Evolutionary conservation across 2,329 filamentous ascomycete genomes (phyloP), one percentile per base, ranked within the genome.

Genomic region (Arthrobotrys pseudoclavata): DNA sequence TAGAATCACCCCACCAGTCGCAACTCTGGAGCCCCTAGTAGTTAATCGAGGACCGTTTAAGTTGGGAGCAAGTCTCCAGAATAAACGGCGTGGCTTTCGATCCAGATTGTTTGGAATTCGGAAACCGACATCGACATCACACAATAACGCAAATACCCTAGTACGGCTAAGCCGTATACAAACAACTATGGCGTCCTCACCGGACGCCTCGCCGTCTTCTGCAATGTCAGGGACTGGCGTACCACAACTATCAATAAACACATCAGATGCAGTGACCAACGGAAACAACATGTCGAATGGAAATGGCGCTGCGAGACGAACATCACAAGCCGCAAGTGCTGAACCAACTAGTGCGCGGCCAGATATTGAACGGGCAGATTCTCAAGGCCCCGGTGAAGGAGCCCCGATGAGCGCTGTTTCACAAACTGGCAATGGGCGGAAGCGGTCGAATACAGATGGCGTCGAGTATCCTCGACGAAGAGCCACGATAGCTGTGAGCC

Each of bases 381-480:
- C 80, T n/a, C 80, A 81, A 68, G 79, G 80, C 18, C 79, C 80
- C 22, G 80, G 80, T 12, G 74, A 77, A 13, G 40, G 40, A 45
- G 74, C 76, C 13, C 34, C 72, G 20, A 81, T 81, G 80, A 76
- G 76, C 34, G 86, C 87, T 12, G 82, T 83, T 66, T 80, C 84
- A 53, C 82, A 83, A 79, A 86, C 86, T 81, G 86, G 85, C 42
- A 90, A 90, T 83, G 86, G 89, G 81, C 87, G 89, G 80, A 89
- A 88, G 67, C 79, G 80, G 34, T 80, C 80, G 81, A 89, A 88
- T 12, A 89, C 90, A 81, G 87, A 86, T 40, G 87, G 86, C 18
- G 85, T 90, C 57, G 89, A 91, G 82, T 91, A 91, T 82, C 89
- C 89, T 15, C 86, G 89, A 79, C 85, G 89, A 80, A 86, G 89